Percentiles rank a stretch among this genome's conserved stretches.
These are phyloP conservation scores for Adansonia gregorii DNA, from an alignment of 441 rosid genomes.

Conservation along the genomic window DNA sequence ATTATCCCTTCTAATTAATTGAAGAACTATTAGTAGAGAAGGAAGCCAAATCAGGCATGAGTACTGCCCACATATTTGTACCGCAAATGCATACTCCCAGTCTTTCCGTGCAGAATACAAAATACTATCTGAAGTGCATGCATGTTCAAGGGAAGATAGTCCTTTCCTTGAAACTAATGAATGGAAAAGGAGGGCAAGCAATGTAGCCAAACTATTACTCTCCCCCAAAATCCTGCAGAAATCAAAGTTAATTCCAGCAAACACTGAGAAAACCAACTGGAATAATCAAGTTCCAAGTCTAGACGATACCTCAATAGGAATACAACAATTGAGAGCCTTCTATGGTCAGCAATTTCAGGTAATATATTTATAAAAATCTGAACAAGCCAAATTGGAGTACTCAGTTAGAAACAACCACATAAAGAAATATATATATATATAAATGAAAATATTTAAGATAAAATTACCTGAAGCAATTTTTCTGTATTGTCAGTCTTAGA, in stretches of 20 bases:
- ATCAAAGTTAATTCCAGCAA: constrained; percentile 29
- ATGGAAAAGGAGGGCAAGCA: constrained; percentile 74
- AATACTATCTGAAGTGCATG: constrained; percentile 39
- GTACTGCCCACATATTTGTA: constrained; percentile 80
- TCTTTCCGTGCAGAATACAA: constrained; percentile 51
- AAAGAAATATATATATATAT: background rate
- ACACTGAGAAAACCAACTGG: constrained; percentile 21
- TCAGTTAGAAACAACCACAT: constrained; percentile 22
- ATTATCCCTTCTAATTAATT: constrained; percentile 45
- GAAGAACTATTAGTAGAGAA: constrained; percentile 67
- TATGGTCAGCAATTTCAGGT: constrained; percentile 81
- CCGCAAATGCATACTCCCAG: constrained; percentile 86
- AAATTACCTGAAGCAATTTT: constrained; percentile 73
- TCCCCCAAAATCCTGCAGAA: constrained; percentile 84
- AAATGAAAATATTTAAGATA: constrained; percentile 21
- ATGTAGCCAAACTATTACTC: constrained; percentile 72
- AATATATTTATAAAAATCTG: constrained; percentile 85
- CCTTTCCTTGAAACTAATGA: constrained; percentile 68
- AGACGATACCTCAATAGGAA: constrained; percentile 74
- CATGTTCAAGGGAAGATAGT: constrained; percentile 43
- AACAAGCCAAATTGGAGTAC: constrained; percentile 31
- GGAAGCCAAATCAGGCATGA: constrained; percentile 90
- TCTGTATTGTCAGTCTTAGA: constrained; percentile 60
- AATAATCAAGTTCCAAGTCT: constrained; percentile 11
- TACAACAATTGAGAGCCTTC: constrained; percentile 79